Conservation (phyloP, 1,284 basidiomycete species). For the Apiotrichum mycotoxinovorans region DNA sequence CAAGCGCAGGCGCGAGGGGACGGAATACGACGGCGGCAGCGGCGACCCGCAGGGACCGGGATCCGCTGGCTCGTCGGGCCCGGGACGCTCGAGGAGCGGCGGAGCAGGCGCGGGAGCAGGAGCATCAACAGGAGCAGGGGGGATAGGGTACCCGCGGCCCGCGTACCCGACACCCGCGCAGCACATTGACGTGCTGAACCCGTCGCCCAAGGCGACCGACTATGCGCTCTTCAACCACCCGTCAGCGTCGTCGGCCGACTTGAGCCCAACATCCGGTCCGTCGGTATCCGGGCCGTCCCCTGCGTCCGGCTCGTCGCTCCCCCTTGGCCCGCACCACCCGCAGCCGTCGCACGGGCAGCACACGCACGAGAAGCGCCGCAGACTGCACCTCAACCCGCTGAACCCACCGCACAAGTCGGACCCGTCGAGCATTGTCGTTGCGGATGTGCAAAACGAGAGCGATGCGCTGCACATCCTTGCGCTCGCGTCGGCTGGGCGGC, state of each 20-base stretch:
- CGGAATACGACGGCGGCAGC: neutral
- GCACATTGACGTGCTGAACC: slow-evolving; percentile 17
- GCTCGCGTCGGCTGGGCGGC: slow-evolving; percentile 34
- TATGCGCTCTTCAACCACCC: slow-evolving; percentile 19
- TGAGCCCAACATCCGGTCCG: slow-evolving; percentile 15
- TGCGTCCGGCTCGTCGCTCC: neutral
- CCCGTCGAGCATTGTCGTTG: slow-evolving; percentile 45
- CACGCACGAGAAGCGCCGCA: slow-evolving; percentile 26
- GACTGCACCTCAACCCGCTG: slow-evolving; percentile 33
- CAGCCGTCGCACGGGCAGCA: neutral
- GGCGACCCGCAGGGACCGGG: neutral
- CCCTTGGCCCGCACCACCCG: neutral
- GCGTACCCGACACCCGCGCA: neutral
- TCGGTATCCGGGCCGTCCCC: neutral
- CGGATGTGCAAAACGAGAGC: slow-evolving; percentile 50
- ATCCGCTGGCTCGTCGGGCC: neutral
- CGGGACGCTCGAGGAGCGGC: neutral
- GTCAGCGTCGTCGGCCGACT: slow-evolving; percentile 14
- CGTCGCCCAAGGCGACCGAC: slow-evolving; percentile 14
- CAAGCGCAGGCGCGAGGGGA: slow-evolving; percentile 27
- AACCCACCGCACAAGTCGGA: slow-evolving; percentile 20
- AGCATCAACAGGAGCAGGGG: neutral
- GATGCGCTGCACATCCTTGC: slow-evolving; percentile 50
- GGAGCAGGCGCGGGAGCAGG: neutral
- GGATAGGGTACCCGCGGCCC: neutral